These are phyloP conservation scores for Fistulinella staudtii DNA, from an alignment of 1,284 basidiomycete species.

Conservation along the genomic window DNA sequence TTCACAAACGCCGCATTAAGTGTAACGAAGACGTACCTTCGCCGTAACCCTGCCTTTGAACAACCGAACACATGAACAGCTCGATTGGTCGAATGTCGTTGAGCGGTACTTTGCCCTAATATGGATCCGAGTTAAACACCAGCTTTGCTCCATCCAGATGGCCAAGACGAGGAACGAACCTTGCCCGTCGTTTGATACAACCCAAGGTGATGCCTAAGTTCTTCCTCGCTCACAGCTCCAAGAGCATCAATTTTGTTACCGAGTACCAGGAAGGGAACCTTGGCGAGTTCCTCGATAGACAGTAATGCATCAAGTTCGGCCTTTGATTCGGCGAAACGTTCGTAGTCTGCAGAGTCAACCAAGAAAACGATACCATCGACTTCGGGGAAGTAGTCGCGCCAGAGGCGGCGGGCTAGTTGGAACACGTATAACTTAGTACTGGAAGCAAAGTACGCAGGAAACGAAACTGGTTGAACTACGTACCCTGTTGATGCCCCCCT, in stretches of 20 bases:
- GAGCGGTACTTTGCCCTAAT: slow-evolving; percentile 92
- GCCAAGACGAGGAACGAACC: slow-evolving; percentile 46
- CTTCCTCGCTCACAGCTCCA: slow-evolving; percentile 96
- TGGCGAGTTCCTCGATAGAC: slow-evolving; percentile 89
- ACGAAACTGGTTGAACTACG: too few relatives aligned
- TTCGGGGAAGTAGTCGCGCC: slow-evolving; percentile 99
- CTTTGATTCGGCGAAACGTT: slow-evolving; percentile 95
- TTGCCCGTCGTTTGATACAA: slow-evolving; percentile 99
- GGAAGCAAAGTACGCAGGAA: too few relatives aligned
- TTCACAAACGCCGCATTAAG: neutral
- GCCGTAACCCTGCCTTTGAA: slow-evolving; percentile 98
- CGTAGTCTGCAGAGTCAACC: slow-evolving; percentile 95
- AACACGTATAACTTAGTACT: too few relatives aligned
- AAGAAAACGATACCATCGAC: slow-evolving; percentile 99
- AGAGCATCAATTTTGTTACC: slow-evolving; percentile 99
- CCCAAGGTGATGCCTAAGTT: slow-evolving; percentile 92
- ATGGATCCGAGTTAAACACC: slow-evolving; percentile 2
- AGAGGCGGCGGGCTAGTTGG: slow-evolving; percentile 87
- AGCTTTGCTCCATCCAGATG: too few relatives aligned
- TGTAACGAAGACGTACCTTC: slow-evolving; percentile 66
- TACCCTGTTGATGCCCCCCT: slow-evolving; percentile 95
- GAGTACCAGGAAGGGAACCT: slow-evolving; percentile 97
- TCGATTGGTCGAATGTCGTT: slow-evolving; percentile 98
- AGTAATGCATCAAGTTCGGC: slow-evolving; percentile 95
- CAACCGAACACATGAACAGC: slow-evolving; percentile 99